Evolutionary conservation across 1,284 basidiomycete genomes (phyloP), one percentile per base, ranked within the genome.

Genomic region (Sphaerobolus stellatus): DNA sequence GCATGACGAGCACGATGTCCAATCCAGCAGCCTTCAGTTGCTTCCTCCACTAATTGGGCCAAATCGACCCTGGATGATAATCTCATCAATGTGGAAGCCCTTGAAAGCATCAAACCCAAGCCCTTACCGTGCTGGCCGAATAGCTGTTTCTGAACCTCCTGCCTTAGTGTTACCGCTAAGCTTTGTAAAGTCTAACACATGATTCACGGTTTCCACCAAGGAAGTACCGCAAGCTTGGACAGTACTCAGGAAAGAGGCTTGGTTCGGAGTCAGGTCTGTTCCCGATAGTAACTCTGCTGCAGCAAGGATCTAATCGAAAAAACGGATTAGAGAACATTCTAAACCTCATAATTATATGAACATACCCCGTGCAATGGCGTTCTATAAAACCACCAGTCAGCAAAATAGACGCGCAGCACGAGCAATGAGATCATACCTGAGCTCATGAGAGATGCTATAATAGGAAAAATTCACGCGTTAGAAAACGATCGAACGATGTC

Each of bases 171-270:
- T 89, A n/a, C 94, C 93, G 64, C 90, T 94, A 20, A 97, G 79
- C 68, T 98, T 98, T 31, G 94, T 97, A 67, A 96, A 98, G 69
- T 98, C 95, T 33, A 98, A 77, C 5, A 98, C 95, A 64, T 98
- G 95, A 66, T 98, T 98, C 56, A 98, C 94, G 2, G 90, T 91
- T 71, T 92, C 90, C 14, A 90, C 87, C 3, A 92, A 76, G 1
- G 89, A 91, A 18, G 86, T 90, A 16, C 89, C 89, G 62, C 90
- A 92, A n/a, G 89, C 90, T 66, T 91, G 86, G 1, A 92, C 87
- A 0, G 92, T 94, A 64, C 92, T 88, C 52, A 98, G 74, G 72
- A 95, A 97, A 0, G 94, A 93, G 3, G 78, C 71, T 68, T 98
- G 95, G 22, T 86, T 86, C 41, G 88, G 82, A 64, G 87, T 90